These are phyloP conservation scores for Maudiozyma bulderi DNA, from an alignment of 805 yeast species.

Conservation along the genomic window DNA sequence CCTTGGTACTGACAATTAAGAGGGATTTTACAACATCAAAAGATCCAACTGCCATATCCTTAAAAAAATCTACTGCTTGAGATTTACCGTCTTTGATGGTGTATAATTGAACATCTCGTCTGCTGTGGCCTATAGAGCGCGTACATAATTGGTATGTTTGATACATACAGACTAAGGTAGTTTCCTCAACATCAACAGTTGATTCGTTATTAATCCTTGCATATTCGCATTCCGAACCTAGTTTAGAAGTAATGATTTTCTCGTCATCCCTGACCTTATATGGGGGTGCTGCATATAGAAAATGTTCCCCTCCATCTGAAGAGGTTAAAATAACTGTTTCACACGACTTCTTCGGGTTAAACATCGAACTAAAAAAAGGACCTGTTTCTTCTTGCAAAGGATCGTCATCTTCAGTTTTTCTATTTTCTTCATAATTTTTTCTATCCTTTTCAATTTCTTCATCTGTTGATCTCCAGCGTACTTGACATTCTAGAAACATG, in stretches of 20 bases:
- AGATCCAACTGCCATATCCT: conserved; percentile 17
- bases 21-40: conserved; percentile 16
- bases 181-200: conserved; percentile 9
- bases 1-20: conserved; percentile 19
- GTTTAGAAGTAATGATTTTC: neutral
- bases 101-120: neutral
- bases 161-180: conserved; percentile 20
- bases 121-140: neutral
- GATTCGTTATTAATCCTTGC: conserved; percentile 9
- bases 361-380: neutral
- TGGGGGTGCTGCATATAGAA: conserved; percentile 5
- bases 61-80: conserved; percentile 31
- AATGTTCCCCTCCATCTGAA: conserved; percentile 11
- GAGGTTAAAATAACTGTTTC: conserved; percentile 1
- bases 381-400: neutral
- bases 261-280: neutral
- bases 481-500: conserved; percentile 7
- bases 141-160: too few species aligned
- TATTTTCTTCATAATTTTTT: neutral
- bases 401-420: neutral
- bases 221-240: conserved; percentile 9
- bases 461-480: conserved; percentile 3
- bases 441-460: neutral
- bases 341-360: neutral
- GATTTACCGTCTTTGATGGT: conserved; percentile 14